Percentiles rank a stretch among this genome's conserved stretches.
phyloP scores from a whole-genome alignment of 2,329 filamentous ascomycete genomes.

The Fusarium haematococcum region DNA sequence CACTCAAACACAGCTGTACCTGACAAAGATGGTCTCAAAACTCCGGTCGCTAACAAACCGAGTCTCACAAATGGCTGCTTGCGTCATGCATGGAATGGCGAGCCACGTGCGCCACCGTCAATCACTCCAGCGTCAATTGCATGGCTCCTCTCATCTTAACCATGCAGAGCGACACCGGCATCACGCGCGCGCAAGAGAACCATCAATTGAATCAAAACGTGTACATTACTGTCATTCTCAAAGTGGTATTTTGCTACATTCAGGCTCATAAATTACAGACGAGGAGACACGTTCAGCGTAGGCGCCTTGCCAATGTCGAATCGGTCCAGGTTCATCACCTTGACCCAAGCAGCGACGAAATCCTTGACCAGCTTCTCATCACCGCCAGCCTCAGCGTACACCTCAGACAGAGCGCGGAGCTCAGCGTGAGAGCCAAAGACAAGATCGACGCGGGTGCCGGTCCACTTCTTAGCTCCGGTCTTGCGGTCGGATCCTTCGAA shows the following conservation, averaged over 20 bases:
- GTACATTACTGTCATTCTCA: constrained; percentile 25
- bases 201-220: neutral
- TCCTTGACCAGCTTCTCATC: constrained; percentile 75
- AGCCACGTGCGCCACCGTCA: neutral
- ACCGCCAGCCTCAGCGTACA: constrained; percentile 72
- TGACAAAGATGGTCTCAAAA: neutral
- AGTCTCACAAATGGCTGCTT: neutral
- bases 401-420: constrained; percentile 76
- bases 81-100: neutral
- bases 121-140: neutral
- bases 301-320: constrained; percentile 62
- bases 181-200: neutral
- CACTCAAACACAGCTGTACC: neutral
- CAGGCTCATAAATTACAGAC: constrained; percentile 37
- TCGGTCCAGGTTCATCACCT: constrained; percentile 80
- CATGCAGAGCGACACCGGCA: neutral
- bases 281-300: constrained; percentile 28
- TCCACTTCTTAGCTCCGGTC: constrained; percentile 76
- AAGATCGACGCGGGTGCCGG: constrained; percentile 75
- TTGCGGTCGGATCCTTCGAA: constrained; percentile 76
- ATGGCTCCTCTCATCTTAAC: neutral
- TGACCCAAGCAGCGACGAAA: constrained; percentile 78
- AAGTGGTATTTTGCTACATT: constrained; percentile 41
- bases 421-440: constrained; percentile 80
- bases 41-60: neutral